Evolutionary conservation across 768 basidiomycete species (phyloP).

Genomic region (Suillus fuscotomentosus): DNA sequence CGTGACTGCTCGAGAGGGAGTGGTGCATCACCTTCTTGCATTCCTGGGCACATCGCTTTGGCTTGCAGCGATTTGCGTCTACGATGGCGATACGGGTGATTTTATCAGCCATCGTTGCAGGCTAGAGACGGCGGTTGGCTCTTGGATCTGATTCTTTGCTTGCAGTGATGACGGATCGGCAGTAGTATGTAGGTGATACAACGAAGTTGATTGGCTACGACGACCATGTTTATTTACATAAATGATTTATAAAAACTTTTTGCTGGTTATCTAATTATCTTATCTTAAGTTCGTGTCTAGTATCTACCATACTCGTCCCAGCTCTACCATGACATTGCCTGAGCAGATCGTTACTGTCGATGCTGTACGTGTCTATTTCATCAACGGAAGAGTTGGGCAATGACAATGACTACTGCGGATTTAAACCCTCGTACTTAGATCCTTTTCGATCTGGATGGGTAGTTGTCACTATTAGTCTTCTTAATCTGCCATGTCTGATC

Average conservation of each 20-base stretch:
- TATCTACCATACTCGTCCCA: too few species aligned
- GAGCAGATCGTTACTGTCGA: slow-evolving; percentile 41
- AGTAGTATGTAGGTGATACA: background rate
- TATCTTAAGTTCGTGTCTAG: background rate
- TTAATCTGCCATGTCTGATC: slow-evolving; percentile 3
- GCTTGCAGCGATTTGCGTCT: slow-evolving; percentile 90
- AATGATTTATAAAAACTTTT: background rate
- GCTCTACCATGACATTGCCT: slow-evolving; percentile 3
- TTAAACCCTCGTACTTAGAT: slow-evolving; percentile 37
- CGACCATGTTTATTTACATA: background rate
- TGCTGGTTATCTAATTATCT: background rate
- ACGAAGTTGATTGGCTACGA: background rate
- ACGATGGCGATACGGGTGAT: slow-evolving; percentile 98
- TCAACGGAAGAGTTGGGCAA: background rate
- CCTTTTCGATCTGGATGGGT: slow-evolving; percentile 75
- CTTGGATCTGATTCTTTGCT: slow-evolving; percentile 3
- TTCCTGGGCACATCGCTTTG: slow-evolving; percentile 95
- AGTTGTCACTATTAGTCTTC: background rate
- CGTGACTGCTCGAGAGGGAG: background rate
- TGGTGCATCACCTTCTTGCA: slow-evolving; percentile 79
- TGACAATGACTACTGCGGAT: background rate
- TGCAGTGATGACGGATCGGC: background rate
- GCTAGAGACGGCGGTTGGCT: background rate
- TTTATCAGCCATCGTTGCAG: slow-evolving; percentile 75
- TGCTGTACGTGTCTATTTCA: slow-evolving; percentile 41